Conservation (phyloP, 805 yeast species). For the Grigorovia yakushimaensis region DNA sequence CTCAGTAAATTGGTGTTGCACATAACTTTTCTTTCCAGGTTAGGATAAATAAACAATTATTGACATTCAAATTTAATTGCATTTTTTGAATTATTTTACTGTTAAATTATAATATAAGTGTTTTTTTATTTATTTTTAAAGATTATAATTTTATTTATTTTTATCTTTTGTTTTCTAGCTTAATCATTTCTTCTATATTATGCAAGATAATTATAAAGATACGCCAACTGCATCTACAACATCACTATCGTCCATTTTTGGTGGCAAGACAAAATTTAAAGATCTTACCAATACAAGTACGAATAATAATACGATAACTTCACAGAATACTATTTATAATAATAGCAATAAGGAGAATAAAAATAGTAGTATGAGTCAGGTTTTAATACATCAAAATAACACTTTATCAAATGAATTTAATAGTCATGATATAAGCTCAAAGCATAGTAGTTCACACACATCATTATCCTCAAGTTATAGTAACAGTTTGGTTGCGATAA, state of each 20-base stretch:
- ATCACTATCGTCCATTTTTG: conserved; percentile 6
- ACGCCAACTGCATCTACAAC: background rate
- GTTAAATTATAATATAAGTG: no score
- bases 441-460: background rate
- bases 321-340: background rate
- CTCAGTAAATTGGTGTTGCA: background rate
- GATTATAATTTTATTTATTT: no score
- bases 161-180: background rate
- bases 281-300: conserved; percentile 1
- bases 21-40: background rate
- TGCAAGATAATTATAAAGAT: background rate
- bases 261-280: conserved; percentile 5
- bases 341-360: background rate
- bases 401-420: background rate
- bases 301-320: background rate
- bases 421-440: background rate
- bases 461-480: background rate
- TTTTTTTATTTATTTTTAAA: no score
- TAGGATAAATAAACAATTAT: background rate
- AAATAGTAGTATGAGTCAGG: background rate
- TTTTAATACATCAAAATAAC: background rate
- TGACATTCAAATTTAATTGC: no score
- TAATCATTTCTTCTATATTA: no score
- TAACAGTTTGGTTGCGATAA: background rate
- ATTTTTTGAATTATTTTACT: no score